Evolutionary conservation across 129 eudicot genomes (phyloP).

Genomic region (Logfia minima): DNA sequence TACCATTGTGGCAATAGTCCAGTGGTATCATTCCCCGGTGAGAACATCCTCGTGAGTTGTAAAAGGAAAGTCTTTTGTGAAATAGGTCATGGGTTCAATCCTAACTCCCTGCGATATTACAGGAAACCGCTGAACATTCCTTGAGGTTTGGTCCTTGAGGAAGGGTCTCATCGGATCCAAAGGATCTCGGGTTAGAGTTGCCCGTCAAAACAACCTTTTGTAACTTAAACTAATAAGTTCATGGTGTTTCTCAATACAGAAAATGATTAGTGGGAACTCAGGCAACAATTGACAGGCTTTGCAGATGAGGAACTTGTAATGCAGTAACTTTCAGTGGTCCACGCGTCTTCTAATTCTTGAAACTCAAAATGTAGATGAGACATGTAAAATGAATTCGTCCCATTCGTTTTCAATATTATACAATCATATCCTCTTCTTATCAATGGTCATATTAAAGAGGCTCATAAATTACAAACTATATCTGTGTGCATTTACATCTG

Average conservation of each 20-base stretch:
- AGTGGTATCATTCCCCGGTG: too few relatives aligned
- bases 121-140: too few relatives aligned
- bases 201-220: too few relatives aligned
- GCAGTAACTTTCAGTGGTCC: constrained; percentile 2
- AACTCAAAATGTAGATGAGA: not conserved
- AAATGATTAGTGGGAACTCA: not conserved
- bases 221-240: not conserved
- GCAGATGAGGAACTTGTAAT: not conserved
- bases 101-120: too few relatives aligned
- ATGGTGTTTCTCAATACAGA: not conserved
- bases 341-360: constrained; percentile 5
- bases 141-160: too few relatives aligned
- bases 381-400: constrained; percentile 6
- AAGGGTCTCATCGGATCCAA: too few relatives aligned
- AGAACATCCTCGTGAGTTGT: too few relatives aligned
- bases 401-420: not conserved
- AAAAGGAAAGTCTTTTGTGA: too few relatives aligned
- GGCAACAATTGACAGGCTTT: constrained; percentile 1
- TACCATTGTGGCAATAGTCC: too few relatives aligned
- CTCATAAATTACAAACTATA: constrained; percentile 8
- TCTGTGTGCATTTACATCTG: not conserved
- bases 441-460: not conserved
- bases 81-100: too few relatives aligned
- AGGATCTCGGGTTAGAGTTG: too few relatives aligned
- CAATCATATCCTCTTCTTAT: not conserved